Evolutionary conservation across 768 basidiomycete species (phyloP).

Genomic region (Tephrocybe sp.): DNA sequence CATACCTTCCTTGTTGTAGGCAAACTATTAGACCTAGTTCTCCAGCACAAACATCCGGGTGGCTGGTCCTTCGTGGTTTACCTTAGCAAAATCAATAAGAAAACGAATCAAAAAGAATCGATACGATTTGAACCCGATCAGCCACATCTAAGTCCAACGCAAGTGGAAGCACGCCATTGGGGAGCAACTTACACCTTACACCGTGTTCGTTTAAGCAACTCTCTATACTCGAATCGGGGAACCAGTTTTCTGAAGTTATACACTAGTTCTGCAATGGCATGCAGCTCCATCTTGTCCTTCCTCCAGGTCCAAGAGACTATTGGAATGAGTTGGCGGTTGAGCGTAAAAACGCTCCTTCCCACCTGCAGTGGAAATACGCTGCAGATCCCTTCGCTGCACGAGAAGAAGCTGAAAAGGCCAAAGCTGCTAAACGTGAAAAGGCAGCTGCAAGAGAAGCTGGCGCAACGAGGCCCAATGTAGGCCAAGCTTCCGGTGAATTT

Average conservation of each 20-base stretch:
- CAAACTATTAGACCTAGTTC: constrained; percentile 8
- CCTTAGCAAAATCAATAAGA: constrained; percentile 67
- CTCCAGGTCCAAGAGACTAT: constrained; percentile 83
- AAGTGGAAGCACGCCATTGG: constrained; percentile 86
- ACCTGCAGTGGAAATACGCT: constrained; percentile 85
- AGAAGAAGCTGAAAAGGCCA: constrained; percentile 65
- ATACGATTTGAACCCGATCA: constrained; percentile 76
- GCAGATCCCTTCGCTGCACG: constrained; percentile 81
- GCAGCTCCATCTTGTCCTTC: constrained; percentile 72
- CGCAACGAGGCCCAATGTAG: constrained; percentile 18
- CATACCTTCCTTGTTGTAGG: constrained; percentile 1
- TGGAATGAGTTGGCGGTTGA: constrained; percentile 76
- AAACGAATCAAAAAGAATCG: constrained; percentile 62
- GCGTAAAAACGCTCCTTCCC: constrained; percentile 63
- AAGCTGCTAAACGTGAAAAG: constrained; percentile 44
- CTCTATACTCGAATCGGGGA: constrained; percentile 9
- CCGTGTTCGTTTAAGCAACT: constrained; percentile 55
- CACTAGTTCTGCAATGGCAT: constrained; percentile 72
- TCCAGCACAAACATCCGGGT: constrained; percentile 43
- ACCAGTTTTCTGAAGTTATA: constrained; percentile 22
- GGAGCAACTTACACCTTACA: constrained; percentile 86
- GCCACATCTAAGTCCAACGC: constrained; percentile 60
- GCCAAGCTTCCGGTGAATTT: constrained; percentile 33
- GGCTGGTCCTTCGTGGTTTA: constrained; percentile 67
- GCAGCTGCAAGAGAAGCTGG: constrained; percentile 13